A percentile compares a stretch with the other conserved stretches of the same genome.
Evolutionary conservation across 2,329 filamentous ascomycete species (phyloP).

Genomic region (Microdochium paspali): DNA sequence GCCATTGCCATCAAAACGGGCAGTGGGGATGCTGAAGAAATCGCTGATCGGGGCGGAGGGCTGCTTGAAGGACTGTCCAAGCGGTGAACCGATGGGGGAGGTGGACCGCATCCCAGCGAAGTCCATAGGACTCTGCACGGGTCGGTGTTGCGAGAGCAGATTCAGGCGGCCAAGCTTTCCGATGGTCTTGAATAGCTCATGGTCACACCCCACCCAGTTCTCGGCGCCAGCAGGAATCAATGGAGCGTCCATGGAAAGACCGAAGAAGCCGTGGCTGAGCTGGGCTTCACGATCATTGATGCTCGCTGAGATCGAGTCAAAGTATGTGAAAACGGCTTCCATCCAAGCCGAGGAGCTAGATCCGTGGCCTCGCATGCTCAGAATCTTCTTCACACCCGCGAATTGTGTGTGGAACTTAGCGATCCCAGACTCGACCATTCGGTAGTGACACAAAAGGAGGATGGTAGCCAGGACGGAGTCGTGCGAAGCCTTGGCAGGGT

Average conservation of each 20-base stretch:
- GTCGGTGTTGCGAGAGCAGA: slow-evolving; percentile 63
- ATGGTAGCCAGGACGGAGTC: slow-evolving; percentile 85
- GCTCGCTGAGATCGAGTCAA: slow-evolving; percentile 84
- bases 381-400: slow-evolving; percentile 83
- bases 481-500: slow-evolving; percentile 64
- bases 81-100: slow-evolving; percentile 29
- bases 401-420: slow-evolving; percentile 92
- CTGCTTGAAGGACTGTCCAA: slow-evolving; percentile 32
- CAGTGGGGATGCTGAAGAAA: slow-evolving; percentile 42
- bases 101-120: slow-evolving; percentile 14
- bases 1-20: slow-evolving; percentile 58
- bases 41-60: slow-evolving; percentile 26
- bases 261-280: slow-evolving; percentile 60
- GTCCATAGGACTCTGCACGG: slow-evolving; percentile 32
- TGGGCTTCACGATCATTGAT: slow-evolving; percentile 89
- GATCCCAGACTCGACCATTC: slow-evolving; percentile 87
- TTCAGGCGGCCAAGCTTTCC: slow-evolving; percentile 78
- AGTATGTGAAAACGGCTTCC: slow-evolving; percentile 87
- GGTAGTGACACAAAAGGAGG: slow-evolving; percentile 80
- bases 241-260: slow-evolving; percentile 33
- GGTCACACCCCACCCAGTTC: slow-evolving; percentile 81
- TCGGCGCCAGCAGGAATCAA: slow-evolving; percentile 57
- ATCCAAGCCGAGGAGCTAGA: slow-evolving; percentile 77
- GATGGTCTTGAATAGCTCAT: slow-evolving; percentile 77
- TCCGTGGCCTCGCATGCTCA: slow-evolving; percentile 61